Evolutionary conservation across 129 eudicot species (phyloP), one percentile per base, ranked within the genome.

Genomic region (Erigeron canadensis): DNA sequence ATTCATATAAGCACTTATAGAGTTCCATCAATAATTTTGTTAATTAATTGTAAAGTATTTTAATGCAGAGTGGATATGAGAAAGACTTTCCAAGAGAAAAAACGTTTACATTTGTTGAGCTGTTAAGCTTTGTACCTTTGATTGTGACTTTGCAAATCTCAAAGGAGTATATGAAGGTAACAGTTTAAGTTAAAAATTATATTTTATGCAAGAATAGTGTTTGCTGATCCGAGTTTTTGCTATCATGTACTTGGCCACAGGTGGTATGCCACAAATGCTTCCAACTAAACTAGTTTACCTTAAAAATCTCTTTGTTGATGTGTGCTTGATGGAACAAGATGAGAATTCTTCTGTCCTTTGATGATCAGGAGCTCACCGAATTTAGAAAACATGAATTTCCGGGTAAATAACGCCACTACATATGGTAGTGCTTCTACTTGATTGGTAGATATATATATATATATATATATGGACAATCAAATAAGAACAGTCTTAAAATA

Each of bases 121-220:
- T 67, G 38, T 47, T 23, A 5, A 10, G 23, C 43, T 67, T 58
- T 67, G 56, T 45, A n/a, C 72, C 72, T 67, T 67, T 47, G 8
- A 11, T 67, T 67, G 1, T 4, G 19, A 1, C 10, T 23, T 1
- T 67, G 44, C 2, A 10, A 1, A 46, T 67, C 60, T 7, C 23
- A 6, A 7, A 0, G 18, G 0, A 1, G 23, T 23, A 47, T 28
- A 8, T 22, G 37, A 5, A 23, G 72, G 72, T 67, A 28, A 48
- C 12, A 9, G 17, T 6, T n/a, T 23, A 3, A 28, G 12, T 46
- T 46, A n/a, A 11, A 13, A 6, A 12, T 47, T 23, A 2, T 23
- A 22, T 67, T 15, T 28, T 4, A 21, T 44, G 3, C 16, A 21
- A 44, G 7, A 10, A 21, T 66, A 11, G 64, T 58, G 16, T 9